phyloP scores from a whole-genome alignment of 2,329 filamentous ascomycete species.

The Pseudohalonectria lignicola region DNA sequence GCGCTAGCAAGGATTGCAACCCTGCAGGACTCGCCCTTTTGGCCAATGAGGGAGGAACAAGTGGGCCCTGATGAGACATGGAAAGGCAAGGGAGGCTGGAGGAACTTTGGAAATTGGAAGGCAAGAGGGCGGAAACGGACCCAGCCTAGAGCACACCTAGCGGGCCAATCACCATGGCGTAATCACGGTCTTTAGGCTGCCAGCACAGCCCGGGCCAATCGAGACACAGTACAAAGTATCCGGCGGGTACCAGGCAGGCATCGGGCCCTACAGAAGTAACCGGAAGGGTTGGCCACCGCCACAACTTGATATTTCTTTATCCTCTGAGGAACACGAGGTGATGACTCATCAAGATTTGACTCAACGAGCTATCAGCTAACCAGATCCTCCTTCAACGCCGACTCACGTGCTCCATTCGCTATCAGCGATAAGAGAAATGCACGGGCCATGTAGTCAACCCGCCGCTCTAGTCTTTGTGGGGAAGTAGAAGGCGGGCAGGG shows the following conservation, averaged over 20 bases:
- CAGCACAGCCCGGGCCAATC: too few relatives aligned
- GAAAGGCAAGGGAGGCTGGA: constrained; percentile 5
- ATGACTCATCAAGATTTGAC: too few relatives aligned
- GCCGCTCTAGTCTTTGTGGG: too few relatives aligned
- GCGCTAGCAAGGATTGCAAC: constrained; percentile 8
- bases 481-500: constrained; percentile 7
- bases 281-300: too few relatives aligned
- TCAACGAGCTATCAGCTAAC: background rate
- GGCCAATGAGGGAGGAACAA: constrained; percentile 7
- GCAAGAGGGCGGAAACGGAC: constrained; percentile 1
- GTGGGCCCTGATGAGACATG: constrained; percentile 7
- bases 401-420: background rate
- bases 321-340: background rate
- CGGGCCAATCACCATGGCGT: constrained; percentile 1
- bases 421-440: background rate
- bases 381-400: too few relatives aligned
- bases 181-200: background rate
- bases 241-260: too few relatives aligned
- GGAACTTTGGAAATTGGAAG: constrained; percentile 4
- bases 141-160: background rate
- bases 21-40: constrained; percentile 1
- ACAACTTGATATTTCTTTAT: too few relatives aligned
- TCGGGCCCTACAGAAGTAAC: too few relatives aligned
- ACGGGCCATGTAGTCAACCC: background rate
- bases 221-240: too few relatives aligned